Percentiles rank a stretch among this genome's conserved stretches.
These are phyloP conservation scores for Boechera retrofracta DNA, from an alignment of 345 rosid species.

Conservation along the genomic window DNA sequence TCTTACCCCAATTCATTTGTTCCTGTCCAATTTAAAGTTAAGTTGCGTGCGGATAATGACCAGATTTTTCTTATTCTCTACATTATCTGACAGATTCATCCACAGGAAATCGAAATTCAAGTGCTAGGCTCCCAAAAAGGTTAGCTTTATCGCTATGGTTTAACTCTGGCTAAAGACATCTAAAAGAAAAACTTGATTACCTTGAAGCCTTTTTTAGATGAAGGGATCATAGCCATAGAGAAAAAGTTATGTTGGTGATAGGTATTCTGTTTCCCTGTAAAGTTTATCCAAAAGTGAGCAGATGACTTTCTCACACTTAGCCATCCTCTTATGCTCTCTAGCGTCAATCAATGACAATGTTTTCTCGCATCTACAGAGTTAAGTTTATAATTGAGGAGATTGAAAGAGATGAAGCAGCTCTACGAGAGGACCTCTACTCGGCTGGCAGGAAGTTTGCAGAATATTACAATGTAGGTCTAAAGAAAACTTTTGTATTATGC, in stretches of 20 bases:
- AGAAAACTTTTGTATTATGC: constrained; percentile 1
- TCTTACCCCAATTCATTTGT: no score
- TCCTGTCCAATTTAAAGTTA: no score
- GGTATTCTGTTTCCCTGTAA: not conserved
- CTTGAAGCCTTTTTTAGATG: not conserved
- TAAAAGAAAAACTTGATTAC: no score
- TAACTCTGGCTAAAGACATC: no score
- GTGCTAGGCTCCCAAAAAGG: no score
- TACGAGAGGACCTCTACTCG: constrained; percentile 89
- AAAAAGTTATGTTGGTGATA: not conserved
- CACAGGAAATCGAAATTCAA: no score
- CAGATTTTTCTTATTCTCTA: no score
- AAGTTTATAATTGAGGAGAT: constrained; percentile 94
- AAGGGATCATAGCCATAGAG: not conserved
- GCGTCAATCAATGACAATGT: not conserved
- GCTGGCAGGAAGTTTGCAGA: constrained; percentile 95
- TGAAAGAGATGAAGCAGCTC: constrained; percentile 90
- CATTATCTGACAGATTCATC: no score
- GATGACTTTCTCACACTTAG: not conserved
- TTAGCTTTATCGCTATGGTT: no score
- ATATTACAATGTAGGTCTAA: constrained; percentile 77
- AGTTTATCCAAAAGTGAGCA: not conserved
- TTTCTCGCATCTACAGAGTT: constrained; percentile 59
- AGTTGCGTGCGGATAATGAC: no score
- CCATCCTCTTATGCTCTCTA: constrained; percentile 3